phyloP scores from a whole-genome alignment of 495 filamentous ascomycete species.

The Penicillium steckii region DNA sequence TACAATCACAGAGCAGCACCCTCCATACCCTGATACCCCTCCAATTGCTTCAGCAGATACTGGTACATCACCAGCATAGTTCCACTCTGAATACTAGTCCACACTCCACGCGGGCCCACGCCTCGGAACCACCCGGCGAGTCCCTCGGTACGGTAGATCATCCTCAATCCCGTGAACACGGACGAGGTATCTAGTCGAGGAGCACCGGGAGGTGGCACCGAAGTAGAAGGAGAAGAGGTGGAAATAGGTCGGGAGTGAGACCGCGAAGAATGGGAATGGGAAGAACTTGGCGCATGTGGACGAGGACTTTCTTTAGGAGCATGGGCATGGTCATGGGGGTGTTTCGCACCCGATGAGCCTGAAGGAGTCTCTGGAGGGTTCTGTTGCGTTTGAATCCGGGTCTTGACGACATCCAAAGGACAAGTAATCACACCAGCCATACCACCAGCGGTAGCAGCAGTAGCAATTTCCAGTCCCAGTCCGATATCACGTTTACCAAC shows the following conservation, averaged over 20 bases:
- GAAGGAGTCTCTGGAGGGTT: slow-evolving; percentile 42
- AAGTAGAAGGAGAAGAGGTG: slow-evolving; percentile 78
- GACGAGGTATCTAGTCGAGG: slow-evolving; percentile 83
- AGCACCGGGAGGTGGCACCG: slow-evolving; percentile 69
- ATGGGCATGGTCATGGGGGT: slow-evolving; percentile 24
- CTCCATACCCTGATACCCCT: slow-evolving; percentile 40
- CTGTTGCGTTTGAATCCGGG: slow-evolving; percentile 92
- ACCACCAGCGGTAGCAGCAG: slow-evolving; percentile 87
- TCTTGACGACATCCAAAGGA: slow-evolving; percentile 96
- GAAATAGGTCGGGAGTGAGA: slow-evolving; percentile 66
- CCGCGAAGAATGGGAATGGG: slow-evolving; percentile 28
- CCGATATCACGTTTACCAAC: slow-evolving; percentile 76
- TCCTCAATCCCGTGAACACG: slow-evolving; percentile 75
- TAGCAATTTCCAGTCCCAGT: slow-evolving; percentile 78
- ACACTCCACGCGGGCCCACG: slow-evolving; percentile 90
- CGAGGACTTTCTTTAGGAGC: slow-evolving; percentile 37
- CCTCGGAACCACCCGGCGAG: slow-evolving; percentile 90
- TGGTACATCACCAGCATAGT: slow-evolving; percentile 98
- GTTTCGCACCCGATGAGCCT: slow-evolving; percentile 22
- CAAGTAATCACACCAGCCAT: slow-evolving; percentile 93
- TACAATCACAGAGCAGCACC: slow-evolving; percentile 29
- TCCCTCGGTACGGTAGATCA: slow-evolving; percentile 89
- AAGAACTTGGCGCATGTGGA: slow-evolving; percentile 26
- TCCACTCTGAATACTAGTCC: slow-evolving; percentile 95
- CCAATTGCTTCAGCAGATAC: slow-evolving; percentile 74